Conservation (phyloP, 2,329 filamentous ascomycete species). For the Pyricularia sp. region DNA sequence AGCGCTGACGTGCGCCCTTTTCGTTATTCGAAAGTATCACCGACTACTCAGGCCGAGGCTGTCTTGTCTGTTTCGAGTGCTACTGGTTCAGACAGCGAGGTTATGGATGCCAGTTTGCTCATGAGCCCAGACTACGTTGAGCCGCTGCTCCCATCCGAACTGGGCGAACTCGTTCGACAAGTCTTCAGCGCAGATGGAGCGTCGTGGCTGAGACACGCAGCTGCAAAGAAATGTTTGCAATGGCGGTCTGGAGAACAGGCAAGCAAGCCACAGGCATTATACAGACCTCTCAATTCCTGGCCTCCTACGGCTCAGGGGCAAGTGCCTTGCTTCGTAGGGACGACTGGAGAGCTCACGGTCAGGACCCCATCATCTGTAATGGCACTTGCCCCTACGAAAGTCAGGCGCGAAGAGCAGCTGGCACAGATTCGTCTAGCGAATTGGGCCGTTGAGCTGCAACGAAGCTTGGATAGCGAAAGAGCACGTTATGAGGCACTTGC, state of each 20-base stretch:
- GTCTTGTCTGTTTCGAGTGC: slow-evolving; percentile 71
- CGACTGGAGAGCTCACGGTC: not conserved
- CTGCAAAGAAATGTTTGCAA: slow-evolving; percentile 66
- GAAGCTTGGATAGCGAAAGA: slow-evolving; percentile 61
- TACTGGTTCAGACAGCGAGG: slow-evolving; percentile 57
- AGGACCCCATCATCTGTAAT: not conserved
- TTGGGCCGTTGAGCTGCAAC: slow-evolving; percentile 73
- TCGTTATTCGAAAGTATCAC: slow-evolving; percentile 39
- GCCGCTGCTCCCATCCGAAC: slow-evolving; percentile 65
- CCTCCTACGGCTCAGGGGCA: slow-evolving; percentile 6
- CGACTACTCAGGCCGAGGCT: slow-evolving; percentile 12
- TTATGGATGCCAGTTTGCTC: slow-evolving; percentile 82
- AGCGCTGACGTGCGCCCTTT: slow-evolving; percentile 51
- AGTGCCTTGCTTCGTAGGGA: slow-evolving; percentile 2
- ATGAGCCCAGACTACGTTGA: slow-evolving; percentile 88
- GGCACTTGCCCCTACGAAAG: slow-evolving; percentile 8
- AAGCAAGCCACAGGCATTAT: slow-evolving; percentile 19
- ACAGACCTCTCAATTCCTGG: slow-evolving; percentile 19
- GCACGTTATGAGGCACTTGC: slow-evolving; percentile 51
- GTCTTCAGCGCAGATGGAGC: slow-evolving; percentile 70
- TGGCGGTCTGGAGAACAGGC: slow-evolving; percentile 37
- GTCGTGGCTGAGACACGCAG: slow-evolving; percentile 67
- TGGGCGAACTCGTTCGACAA: slow-evolving; percentile 53
- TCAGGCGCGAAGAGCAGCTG: slow-evolving; percentile 18
- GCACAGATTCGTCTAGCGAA: slow-evolving; percentile 54